Evolutionary conservation across 495 filamentous ascomycete species (phyloP), one percentile per base, ranked within the genome.

Genomic region (Darksidea phi): DNA sequence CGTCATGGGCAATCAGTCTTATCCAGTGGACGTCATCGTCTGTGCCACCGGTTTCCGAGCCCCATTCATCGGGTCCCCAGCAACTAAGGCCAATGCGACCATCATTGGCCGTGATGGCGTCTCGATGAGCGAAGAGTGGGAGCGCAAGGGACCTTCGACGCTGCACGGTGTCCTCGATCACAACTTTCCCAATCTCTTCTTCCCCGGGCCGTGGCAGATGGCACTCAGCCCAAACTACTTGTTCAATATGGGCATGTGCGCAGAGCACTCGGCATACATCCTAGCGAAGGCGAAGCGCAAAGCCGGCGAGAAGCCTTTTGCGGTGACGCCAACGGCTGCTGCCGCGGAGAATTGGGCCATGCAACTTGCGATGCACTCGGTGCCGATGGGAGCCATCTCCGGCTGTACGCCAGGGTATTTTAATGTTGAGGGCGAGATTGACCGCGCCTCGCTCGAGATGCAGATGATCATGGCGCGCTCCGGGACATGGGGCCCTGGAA

Each of bases 391-490:
- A 1, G 68, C 66, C 4, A 51, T 80, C 6, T 57, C 66, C 1
- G 71, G 76, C 13, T 87, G 84, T 71, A 85, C 82, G 7, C 83
- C 84, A 0, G 72, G 80, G 13, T 86, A 86, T 61, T 74, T 77
- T 48, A 86, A 79, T 32, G 67, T 55, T 11, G 79, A 85, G 61
- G 82, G 76, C 3, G 70, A 72, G 69, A 50, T 58, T 6, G 70
- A 69, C 37, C 43, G 50, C 5, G 46, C 60, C 24, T 48, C 48
- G 1, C 71, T 61, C 6, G 69, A 74, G 56, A 48, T 52, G 48
- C 54, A 62, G 28, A 62, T 63, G 63, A 64, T 60, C 38, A 45
- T 57, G 55, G 66, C 64, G 45, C 48, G 57, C 17, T 49, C 52
- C 34, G 43, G 57, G 13, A 49, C 67, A 28, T 74, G 70, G 70